These are phyloP conservation scores for Ophiorrhiza pumila DNA, from an alignment of 257 asterid genomes.

Conservation along the genomic window DNA sequence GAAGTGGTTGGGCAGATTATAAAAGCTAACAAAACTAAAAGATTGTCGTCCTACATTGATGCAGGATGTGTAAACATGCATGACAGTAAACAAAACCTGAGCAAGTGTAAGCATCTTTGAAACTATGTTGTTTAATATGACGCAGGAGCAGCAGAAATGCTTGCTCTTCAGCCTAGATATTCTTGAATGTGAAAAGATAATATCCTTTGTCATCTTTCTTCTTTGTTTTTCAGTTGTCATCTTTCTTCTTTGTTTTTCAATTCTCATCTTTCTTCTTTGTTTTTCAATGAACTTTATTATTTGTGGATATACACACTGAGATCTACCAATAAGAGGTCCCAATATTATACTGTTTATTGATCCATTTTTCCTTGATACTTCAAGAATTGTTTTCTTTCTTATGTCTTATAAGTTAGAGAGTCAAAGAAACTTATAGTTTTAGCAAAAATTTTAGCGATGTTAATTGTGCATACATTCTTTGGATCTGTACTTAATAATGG, in stretches of 20 bases:
- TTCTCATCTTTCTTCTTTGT: too few relatives aligned
- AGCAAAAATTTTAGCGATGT: too few relatives aligned
- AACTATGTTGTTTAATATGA: too few relatives aligned
- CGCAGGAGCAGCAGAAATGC: too few relatives aligned
- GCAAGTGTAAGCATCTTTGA: too few relatives aligned
- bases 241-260: too few relatives aligned
- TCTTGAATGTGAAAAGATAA: neutral
- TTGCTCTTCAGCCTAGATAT: slow-evolving; percentile 28
- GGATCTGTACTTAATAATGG: too few relatives aligned
- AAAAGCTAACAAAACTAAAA: slow-evolving; percentile 46
- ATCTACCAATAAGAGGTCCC: too few relatives aligned
- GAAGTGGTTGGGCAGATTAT: slow-evolving; percentile 41
- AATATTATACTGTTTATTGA: neutral
- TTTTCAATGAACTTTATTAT: neutral
- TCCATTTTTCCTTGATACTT: neutral
- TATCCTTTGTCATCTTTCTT: too few relatives aligned
- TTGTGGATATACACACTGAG: neutral
- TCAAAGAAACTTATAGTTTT: neutral
- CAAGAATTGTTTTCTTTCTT: neutral
- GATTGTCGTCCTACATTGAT: slow-evolving; percentile 52
- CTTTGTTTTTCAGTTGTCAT: too few relatives aligned
- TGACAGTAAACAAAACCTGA: slow-evolving; percentile 43
- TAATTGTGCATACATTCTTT: too few relatives aligned
- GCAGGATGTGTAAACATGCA: slow-evolving; percentile 52
- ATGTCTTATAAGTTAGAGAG: neutral